A percentile compares a stretch with the other conserved stretches of the same genome.
Evolutionary conservation across 305 asterid species (phyloP).

Genomic region (Solanum hybrid): DNA sequence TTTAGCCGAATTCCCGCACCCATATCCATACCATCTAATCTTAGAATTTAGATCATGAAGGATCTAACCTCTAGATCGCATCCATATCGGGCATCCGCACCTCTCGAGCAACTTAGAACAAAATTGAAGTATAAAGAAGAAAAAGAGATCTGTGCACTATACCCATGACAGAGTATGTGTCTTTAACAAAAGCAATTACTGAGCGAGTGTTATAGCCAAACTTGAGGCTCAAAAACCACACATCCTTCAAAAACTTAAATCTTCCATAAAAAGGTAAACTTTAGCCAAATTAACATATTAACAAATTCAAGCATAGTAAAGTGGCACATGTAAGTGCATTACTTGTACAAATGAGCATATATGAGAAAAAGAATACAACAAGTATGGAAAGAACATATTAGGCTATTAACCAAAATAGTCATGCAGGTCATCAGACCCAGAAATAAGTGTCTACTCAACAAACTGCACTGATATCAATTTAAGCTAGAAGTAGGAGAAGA

Average conservation of each 20-base stretch:
- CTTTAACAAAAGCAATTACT: neutral
- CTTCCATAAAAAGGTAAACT: neutral
- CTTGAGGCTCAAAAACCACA: neutral
- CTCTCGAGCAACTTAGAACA: neutral
- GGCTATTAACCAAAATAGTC: neutral
- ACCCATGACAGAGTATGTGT: neutral
- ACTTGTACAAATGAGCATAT: neutral
- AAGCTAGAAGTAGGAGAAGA: neutral
- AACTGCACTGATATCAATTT: neutral
- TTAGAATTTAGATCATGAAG: neutral
- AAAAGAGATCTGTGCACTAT: neutral
- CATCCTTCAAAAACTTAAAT: neutral
- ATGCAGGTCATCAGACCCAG: neutral
- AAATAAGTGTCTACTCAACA: neutral
- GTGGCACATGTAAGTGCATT: neutral
- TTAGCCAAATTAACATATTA: neutral
- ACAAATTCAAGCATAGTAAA: neutral
- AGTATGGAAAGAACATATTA: neutral
- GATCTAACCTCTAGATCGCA: neutral
- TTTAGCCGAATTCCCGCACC: neutral
- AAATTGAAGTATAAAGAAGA: neutral
- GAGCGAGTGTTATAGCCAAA: neutral
- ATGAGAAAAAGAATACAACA: neutral
- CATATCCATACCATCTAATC: neutral
- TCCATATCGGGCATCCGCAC: neutral